A percentile compares a stretch with the other conserved stretches of the same genome.
Evolutionary conservation across 805 yeast species (phyloP).

Genomic region (Starmerella ratchasimensis): DNA sequence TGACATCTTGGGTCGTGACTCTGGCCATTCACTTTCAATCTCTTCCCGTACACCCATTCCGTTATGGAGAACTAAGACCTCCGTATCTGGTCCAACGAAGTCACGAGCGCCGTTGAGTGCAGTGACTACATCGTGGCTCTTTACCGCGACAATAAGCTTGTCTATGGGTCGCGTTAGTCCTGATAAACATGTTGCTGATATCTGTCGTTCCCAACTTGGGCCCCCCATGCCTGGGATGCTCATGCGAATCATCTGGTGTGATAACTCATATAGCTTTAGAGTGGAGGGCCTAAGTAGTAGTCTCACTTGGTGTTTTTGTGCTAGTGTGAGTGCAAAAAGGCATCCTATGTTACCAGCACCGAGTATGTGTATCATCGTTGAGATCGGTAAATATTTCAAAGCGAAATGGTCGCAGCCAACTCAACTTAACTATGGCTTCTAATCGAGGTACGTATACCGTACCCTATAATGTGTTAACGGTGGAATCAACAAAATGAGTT

Average conservation of each 20-base stretch:
- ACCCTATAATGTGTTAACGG: too few relatives aligned
- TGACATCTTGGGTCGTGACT: constrained; percentile 41
- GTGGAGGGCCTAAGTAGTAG: constrained; percentile 34
- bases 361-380: constrained; percentile 27
- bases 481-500: too few relatives aligned
- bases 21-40: constrained; percentile 43
- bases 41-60: constrained; percentile 63
- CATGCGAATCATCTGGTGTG: too few relatives aligned
- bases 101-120: constrained; percentile 48
- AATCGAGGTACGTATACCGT: too few relatives aligned
- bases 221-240: too few relatives aligned
- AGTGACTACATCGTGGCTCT: constrained; percentile 54
- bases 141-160: constrained; percentile 62
- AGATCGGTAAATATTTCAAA: too few relatives aligned
- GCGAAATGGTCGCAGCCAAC: too few relatives aligned
- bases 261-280: constrained; percentile 31
- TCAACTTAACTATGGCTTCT: too few relatives aligned
- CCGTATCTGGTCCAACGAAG: constrained; percentile 37
- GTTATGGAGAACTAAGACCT: constrained; percentile 62
- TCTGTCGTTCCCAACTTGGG: too few relatives aligned
- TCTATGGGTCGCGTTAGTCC: too few relatives aligned
- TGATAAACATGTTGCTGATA: too few relatives aligned
- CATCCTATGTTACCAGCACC: constrained; percentile 46
- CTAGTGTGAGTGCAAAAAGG: constrained; percentile 35
- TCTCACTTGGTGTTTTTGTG: constrained; percentile 29